phyloP scores from a whole-genome alignment of 257 asterid genomes.

The Leonotis leonurus region DNA sequence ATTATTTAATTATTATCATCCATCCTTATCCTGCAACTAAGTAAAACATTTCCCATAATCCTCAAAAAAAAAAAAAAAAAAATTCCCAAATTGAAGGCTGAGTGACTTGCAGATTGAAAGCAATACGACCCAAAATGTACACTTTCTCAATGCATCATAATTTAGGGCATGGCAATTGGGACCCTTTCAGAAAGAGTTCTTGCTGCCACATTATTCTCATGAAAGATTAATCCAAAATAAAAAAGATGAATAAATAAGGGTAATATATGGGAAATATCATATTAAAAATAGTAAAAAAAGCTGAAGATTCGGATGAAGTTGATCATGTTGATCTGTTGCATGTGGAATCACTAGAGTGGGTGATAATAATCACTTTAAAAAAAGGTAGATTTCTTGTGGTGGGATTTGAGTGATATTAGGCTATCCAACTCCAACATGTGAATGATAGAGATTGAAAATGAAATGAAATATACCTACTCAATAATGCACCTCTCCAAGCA shows the following conservation, averaged over 20 bases:
- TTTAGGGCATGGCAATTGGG: slow-evolving; percentile 1
- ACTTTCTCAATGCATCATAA: not conserved
- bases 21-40: no score
- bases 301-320: slow-evolving; percentile 20
- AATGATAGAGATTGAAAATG: slow-evolving; percentile 15
- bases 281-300: no score
- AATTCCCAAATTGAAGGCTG: not conserved
- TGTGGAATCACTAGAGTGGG: slow-evolving; percentile 27
- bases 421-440: slow-evolving; percentile 39
- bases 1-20: no score
- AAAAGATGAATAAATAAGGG: not conserved
- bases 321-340: slow-evolving; percentile 14
- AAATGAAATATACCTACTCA: not conserved
- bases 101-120: not conserved
- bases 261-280: no score
- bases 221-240: slow-evolving; percentile 11
- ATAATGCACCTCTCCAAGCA: not conserved
- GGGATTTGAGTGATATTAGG: slow-evolving; percentile 25
- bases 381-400: slow-evolving; percentile 37
- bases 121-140: not conserved
- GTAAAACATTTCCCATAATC: not conserved
- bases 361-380: slow-evolving; percentile 26
- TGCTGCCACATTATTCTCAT: slow-evolving; percentile 21
- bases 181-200: slow-evolving; percentile 6
- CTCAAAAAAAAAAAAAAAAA: not conserved